Base-by-base conservation (phyloP, 2,329 filamentous ascomycete species). In the Colletotrichum caudatum region DNA sequence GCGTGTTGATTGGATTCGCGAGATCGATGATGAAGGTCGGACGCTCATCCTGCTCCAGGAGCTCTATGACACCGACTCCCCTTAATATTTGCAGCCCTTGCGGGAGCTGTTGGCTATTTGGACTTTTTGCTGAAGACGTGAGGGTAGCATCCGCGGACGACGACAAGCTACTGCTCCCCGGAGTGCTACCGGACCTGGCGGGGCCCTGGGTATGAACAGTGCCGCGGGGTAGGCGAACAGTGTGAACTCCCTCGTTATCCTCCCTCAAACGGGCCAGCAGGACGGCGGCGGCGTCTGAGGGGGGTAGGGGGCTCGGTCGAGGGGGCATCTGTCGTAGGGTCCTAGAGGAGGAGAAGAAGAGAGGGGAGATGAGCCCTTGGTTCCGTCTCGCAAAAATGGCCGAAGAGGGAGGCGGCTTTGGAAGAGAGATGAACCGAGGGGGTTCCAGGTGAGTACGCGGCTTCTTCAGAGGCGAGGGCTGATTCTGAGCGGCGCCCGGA, bases 11-110 rank as follows among this genome's bases (percentile, higher is more conserved):
- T 1, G 84, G 79, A 76, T 91, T 89, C 9, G 84, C 83, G 62
- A 93, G 81, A 76, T 95, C 93, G 44, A 95, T 84, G 53, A 95
- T 87, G 76, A 95, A 94, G 0, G 92, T 93, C 3, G 93, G 93
- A 58, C 93, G 85, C 61, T 92, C 89, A 78, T 96, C 93, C 74
- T 92, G 88, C 77, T 95, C 93, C 51, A 96, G 80, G 50, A 95
- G 82, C 78, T 95, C 93, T 26, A 91, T 81, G 12, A 94, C 86
- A 33, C 92, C 91, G 63, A 94, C 84, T 35, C 87, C 87, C 53
- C 88, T 88, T 5, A 95, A 83, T 62, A 89, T 82, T 63, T 89
- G 85, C 56, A 89, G 74, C 6, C 85, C 84, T 2, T 88, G 84
- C 1, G 83, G 80, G 65, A 84, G 81, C 7, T 82, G 80, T 73